These are phyloP conservation scores for Cyberlindnera galapagoensis DNA, from an alignment of 805 yeast species.

Conservation along the genomic window DNA sequence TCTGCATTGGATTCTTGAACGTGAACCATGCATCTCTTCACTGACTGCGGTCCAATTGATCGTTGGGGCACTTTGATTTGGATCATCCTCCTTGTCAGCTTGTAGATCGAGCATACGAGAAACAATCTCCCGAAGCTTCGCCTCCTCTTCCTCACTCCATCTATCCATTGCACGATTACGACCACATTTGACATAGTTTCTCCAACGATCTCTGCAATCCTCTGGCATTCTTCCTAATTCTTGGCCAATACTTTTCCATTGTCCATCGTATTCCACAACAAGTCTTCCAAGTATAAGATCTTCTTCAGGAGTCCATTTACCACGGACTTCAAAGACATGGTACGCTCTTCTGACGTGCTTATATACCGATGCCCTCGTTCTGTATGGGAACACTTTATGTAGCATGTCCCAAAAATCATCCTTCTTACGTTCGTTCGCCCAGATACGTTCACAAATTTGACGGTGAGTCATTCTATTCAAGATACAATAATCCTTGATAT, in stretches of 20 bases:
- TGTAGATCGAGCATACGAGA: slow-evolving; percentile 38
- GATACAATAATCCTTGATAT: slow-evolving; percentile 61
- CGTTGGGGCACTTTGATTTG: slow-evolving; percentile 25
- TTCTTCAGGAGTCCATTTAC: slow-evolving; percentile 84
- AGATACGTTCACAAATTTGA: slow-evolving; percentile 75
- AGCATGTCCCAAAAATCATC: slow-evolving; percentile 88
- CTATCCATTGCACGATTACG: slow-evolving; percentile 64
- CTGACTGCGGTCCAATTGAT: slow-evolving; percentile 91
- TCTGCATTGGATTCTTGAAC: slow-evolving; percentile 91
- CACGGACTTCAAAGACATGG: slow-evolving; percentile 81
- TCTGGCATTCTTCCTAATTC: slow-evolving; percentile 91
- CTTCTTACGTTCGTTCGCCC: slow-evolving; percentile 80
- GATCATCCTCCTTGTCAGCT: slow-evolving; percentile 8
- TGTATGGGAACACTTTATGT: slow-evolving; percentile 70
- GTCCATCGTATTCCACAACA: slow-evolving; percentile 64
- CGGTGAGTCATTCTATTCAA: slow-evolving; percentile 56
- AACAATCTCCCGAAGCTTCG: slow-evolving; percentile 48
- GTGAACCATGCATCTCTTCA: slow-evolving; percentile 80
- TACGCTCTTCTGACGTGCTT: slow-evolving; percentile 89
- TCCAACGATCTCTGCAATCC: slow-evolving; percentile 94
- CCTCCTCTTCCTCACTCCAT: slow-evolving; percentile 77
- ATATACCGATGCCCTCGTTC: slow-evolving; percentile 85
- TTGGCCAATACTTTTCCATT: slow-evolving; percentile 84
- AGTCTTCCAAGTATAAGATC: slow-evolving; percentile 60
- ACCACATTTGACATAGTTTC: slow-evolving; percentile 94